Percentiles rank a stretch among this genome's conserved stretches.
These are phyloP conservation scores for Nemania sp. DNA, from an alignment of 2,329 filamentous ascomycete genomes.

Conservation along the genomic window DNA sequence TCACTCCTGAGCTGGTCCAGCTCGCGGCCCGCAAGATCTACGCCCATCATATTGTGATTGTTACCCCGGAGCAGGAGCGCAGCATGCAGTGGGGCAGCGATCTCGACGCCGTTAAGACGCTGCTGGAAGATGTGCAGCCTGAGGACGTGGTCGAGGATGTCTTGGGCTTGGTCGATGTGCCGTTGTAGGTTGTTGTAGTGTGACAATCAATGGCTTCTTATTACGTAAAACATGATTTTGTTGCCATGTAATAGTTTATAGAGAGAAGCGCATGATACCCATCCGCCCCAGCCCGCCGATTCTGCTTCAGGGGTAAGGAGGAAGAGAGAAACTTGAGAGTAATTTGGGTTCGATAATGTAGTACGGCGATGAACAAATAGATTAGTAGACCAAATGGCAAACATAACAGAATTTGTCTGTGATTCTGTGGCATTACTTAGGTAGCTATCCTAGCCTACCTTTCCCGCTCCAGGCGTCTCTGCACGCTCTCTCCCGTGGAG, in stretches of 20 bases:
- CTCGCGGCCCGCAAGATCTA: slow-evolving; percentile 88
- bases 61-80: slow-evolving; percentile 70
- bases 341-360: too few species aligned
- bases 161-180: slow-evolving; percentile 58
- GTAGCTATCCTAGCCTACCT: background rate
- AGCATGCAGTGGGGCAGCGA: slow-evolving; percentile 95
- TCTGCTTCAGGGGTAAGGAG: too few species aligned
- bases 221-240: too few species aligned
- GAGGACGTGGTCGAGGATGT: slow-evolving; percentile 70
- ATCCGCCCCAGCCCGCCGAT: too few species aligned
- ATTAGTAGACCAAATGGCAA: too few species aligned
- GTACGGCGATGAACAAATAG: too few species aligned
- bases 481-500: background rate
- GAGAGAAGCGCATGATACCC: too few species aligned
- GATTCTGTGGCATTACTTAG: background rate
- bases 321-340: too few species aligned
- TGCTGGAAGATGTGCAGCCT: slow-evolving; percentile 65
- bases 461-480: background rate
- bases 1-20: slow-evolving; percentile 80
- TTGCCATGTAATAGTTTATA: too few species aligned
- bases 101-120: slow-evolving; percentile 64
- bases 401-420: background rate
- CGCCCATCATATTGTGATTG: slow-evolving; percentile 77
- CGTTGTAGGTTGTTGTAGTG: slow-evolving; percentile 43
- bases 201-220: too few species aligned